Evolutionary conservation across 208 protist species (phyloP).

Genomic region (Crithidia bombi): DNA sequence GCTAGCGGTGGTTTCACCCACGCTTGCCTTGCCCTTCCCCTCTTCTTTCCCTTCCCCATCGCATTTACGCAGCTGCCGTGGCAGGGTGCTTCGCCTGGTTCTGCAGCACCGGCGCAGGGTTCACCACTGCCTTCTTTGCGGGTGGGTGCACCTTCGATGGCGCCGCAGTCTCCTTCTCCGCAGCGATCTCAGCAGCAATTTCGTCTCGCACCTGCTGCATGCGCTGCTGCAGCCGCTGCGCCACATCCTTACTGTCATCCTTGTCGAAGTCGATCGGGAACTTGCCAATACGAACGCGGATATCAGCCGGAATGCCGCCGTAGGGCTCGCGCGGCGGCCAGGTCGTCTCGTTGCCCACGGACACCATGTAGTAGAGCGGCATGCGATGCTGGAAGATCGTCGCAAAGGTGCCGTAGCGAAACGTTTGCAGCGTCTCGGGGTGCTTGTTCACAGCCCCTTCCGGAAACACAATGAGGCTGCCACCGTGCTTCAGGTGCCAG

Average conservation of each 20-base stretch:
- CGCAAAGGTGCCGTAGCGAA: constrained; percentile 66
- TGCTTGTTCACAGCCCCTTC: constrained; percentile 67
- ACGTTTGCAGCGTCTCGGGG: constrained; percentile 44
- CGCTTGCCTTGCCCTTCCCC: not conserved
- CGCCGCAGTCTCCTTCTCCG: constrained; percentile 1
- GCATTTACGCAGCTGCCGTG: not conserved
- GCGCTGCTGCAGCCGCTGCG: constrained; percentile 29
- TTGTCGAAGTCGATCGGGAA: constrained; percentile 44
- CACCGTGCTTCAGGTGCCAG: constrained; percentile 39
- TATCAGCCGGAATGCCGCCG: constrained; percentile 54
- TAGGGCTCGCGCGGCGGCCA: constrained; percentile 44
- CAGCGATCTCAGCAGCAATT: constrained; percentile 27
- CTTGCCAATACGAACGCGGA: constrained; percentile 41
- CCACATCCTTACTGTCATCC: constrained; percentile 32
- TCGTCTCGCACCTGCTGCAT: constrained; percentile 51
- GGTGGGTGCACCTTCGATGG: constrained; percentile 5
- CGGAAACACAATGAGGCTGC: constrained; percentile 58
- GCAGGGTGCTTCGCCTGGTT: constrained; percentile 3
- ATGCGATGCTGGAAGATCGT: constrained; percentile 57
- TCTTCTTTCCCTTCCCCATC: not conserved
- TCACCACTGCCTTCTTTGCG: not conserved
- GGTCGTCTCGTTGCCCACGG: constrained; percentile 50
- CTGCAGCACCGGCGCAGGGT: constrained; percentile 10
- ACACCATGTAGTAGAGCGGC: constrained; percentile 55
- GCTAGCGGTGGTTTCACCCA: not conserved